Conservation (phyloP, 2,329 filamentous ascomycete species). For the Periconia digitata region DNA sequence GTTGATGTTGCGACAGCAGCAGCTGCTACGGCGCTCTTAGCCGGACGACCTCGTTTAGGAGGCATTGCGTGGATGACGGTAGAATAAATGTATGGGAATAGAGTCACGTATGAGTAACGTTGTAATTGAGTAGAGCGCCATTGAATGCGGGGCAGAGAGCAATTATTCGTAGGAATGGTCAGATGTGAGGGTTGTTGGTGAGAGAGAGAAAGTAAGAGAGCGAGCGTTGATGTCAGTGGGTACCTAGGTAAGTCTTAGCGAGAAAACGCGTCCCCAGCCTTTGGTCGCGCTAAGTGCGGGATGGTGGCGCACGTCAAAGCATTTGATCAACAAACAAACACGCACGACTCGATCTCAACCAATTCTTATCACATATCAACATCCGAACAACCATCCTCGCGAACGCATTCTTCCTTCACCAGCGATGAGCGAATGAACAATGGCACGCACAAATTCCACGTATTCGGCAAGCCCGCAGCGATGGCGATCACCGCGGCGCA, state of each 20-base stretch:
- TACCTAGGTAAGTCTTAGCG: too few species aligned
- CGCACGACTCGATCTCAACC: neutral
- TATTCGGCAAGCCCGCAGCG: constrained; percentile 38
- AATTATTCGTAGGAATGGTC: too few species aligned
- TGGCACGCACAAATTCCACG: constrained; percentile 38
- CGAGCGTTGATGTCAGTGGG: too few species aligned
- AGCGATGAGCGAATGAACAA: constrained; percentile 15
- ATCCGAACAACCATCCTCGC: neutral
- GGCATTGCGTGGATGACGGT: constrained; percentile 4
- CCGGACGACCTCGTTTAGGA: constrained; percentile 17
- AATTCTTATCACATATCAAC: constrained; percentile 21
- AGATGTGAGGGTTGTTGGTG: too few species aligned
- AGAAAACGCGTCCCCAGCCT: too few species aligned
- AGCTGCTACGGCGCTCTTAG: constrained; percentile 7
- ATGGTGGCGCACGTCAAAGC: neutral
- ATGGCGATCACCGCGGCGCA: constrained; percentile 28
- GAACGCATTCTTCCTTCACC: neutral
- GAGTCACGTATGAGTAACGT: too few species aligned
- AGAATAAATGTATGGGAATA: neutral
- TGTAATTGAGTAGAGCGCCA: neutral
- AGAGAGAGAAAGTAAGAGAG: too few species aligned
- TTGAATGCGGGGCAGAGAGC: neutral
- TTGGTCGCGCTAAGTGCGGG: neutral
- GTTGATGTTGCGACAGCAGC: constrained; percentile 2
- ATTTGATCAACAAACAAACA: constrained; percentile 2